Evolutionary conservation across 2,329 filamentous ascomycete genomes (phyloP).

Genomic region (Botrytis deweyae): DNA sequence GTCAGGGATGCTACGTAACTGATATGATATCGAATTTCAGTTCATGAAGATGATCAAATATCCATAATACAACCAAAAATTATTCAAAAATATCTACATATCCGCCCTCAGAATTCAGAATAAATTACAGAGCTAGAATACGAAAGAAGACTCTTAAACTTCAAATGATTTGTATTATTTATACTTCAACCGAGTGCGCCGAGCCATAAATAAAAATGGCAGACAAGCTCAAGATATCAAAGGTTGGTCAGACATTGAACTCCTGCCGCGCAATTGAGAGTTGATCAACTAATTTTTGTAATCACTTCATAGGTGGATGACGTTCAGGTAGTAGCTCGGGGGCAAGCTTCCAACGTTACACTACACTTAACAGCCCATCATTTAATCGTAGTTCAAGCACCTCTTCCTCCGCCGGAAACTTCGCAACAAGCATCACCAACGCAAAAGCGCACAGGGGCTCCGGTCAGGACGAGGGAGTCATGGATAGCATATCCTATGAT

Average conservation of each 20-base stretch:
- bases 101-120: not conserved
- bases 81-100: not conserved
- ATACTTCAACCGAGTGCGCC: conserved; percentile 21
- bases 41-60: not conserved
- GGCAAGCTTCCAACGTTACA: conserved; percentile 56
- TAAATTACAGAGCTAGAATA: not conserved
- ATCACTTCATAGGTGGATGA: conserved; percentile 52
- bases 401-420: conserved; percentile 19
- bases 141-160: not conserved
- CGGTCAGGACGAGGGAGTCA: conserved; percentile 61
- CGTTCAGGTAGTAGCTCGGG: conserved; percentile 59
- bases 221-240: conserved; percentile 49
- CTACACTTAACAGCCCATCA: conserved; percentile 64
- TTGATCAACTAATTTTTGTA: not conserved
- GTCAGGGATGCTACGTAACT: conserved; percentile 8
- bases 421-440: conserved; percentile 29
- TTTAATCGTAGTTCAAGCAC: conserved; percentile 46
- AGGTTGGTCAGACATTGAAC: conserved; percentile 38
- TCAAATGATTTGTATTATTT: conserved; percentile 19
- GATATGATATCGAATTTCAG: conserved; percentile 1
- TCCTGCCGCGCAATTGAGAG: conserved; percentile 4
- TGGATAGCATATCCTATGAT: conserved; percentile 98
- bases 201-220: conserved; percentile 31
- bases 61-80: not conserved
- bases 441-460: not conserved